Percentiles rank a stretch among this genome's conserved stretches.
Conservation (phyloP, 441 rosid genomes). For the Aleurites moluccanus region DNA sequence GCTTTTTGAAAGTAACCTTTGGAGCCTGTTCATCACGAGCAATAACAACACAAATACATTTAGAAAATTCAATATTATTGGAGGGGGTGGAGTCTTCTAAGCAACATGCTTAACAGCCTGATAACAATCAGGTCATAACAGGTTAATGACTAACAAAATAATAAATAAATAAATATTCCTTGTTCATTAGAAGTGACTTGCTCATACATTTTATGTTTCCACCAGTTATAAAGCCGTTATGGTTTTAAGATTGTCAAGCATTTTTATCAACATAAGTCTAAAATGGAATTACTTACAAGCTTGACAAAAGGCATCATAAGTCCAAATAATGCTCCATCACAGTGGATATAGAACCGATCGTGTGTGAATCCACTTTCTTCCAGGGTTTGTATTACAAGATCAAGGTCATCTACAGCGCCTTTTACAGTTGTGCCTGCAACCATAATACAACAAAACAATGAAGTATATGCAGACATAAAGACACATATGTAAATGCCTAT, state of each 20-base stretch:
- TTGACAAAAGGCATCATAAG: constrained; percentile 97
- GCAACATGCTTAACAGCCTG: constrained; percentile 1
- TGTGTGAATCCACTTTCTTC: constrained; percentile 75
- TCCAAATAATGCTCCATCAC: constrained; percentile 94
- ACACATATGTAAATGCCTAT: not conserved
- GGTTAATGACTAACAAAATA: not conserved
- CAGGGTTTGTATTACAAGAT: constrained; percentile 78
- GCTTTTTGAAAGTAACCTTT: constrained; percentile 85
- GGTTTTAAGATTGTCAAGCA: not conserved
- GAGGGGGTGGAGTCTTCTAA: too few species aligned
- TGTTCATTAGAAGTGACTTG: not conserved
- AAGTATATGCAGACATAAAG: not conserved
- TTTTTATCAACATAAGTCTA: not conserved
- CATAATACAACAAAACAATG: constrained; percentile 16
- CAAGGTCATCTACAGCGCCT: constrained; percentile 97
- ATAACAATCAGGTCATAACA: not conserved
- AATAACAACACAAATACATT: constrained; percentile 8
- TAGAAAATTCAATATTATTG: not conserved
- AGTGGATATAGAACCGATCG: constrained; percentile 82
- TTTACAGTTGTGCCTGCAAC: constrained; percentile 84
- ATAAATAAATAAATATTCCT: not conserved
- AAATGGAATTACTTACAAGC: constrained; percentile 49
- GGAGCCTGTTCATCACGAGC: constrained; percentile 61
- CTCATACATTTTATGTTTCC: not conserved
- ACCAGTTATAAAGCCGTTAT: not conserved